Conservation (phyloP, 1,284 basidiomycete genomes). For the Xerocomus nothofagi region DNA sequence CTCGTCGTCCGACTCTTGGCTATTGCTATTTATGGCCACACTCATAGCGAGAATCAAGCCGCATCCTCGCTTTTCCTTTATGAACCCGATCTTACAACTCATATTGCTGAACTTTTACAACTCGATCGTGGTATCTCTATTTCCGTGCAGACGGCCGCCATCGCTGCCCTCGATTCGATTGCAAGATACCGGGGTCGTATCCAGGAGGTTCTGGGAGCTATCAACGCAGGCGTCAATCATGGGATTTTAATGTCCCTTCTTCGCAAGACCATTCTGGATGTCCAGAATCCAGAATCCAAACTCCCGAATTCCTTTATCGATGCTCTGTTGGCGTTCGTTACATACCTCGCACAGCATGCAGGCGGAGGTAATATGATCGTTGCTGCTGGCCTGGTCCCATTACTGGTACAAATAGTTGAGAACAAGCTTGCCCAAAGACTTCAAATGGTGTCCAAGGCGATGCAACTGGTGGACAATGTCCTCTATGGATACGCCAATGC, state of each 20-base stretch:
- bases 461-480: constrained; percentile 91
- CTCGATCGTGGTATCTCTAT: constrained; percentile 70
- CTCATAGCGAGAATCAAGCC: constrained; percentile 76
- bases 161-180: constrained; percentile 89
- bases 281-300: constrained; percentile 61
- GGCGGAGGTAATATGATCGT: constrained; percentile 91
- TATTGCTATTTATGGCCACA: constrained; percentile 88
- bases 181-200: constrained; percentile 82
- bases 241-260: constrained; percentile 90
- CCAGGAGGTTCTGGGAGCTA: constrained; percentile 85
- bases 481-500: constrained; percentile 89
- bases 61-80: constrained; percentile 87
- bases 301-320: constrained; percentile 85
- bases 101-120: constrained; percentile 88
- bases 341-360: constrained; percentile 82
- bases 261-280: constrained; percentile 75
- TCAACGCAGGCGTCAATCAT: constrained; percentile 96
- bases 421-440: constrained; percentile 68
- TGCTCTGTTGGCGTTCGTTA: constrained; percentile 83
- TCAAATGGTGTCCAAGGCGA: constrained; percentile 79
- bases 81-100: constrained; percentile 87
- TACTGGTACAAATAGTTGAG: constrained; percentile 87
- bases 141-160: constrained; percentile 77
- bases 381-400: constrained; percentile 92
- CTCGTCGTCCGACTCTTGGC: constrained; percentile 83